Conservation (phyloP, 371 early-diverging fungal genomes). For the Mucor ambiguus region DNA sequence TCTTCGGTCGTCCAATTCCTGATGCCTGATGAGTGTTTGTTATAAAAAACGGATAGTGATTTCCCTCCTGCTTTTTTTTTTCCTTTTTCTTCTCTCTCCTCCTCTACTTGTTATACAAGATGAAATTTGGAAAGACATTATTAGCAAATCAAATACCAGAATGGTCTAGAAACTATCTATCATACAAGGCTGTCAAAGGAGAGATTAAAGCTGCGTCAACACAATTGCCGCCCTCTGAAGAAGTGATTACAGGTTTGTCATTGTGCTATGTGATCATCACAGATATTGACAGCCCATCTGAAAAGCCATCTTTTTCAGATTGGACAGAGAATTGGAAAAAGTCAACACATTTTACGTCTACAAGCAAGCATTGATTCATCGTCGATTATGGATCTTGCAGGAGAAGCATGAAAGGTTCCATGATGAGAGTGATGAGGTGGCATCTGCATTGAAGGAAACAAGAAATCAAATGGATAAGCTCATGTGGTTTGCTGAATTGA, state of each 20-base stretch:
- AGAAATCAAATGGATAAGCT: conserved; percentile 60
- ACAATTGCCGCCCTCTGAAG: conserved; percentile 37
- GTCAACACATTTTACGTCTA: conserved; percentile 66
- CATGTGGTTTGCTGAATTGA: conserved; percentile 68
- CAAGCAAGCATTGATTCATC: conserved; percentile 62
- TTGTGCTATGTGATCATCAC: background rate
- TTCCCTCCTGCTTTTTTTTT: background rate
- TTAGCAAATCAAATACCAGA: conserved; percentile 68
- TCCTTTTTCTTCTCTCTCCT: conserved; percentile 14
- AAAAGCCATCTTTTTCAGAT: conserved; percentile 60
- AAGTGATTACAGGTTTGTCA: conserved; percentile 44
- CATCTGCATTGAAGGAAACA: conserved; percentile 62
- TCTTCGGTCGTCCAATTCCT: conserved; percentile 2
- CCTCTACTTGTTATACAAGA: conserved; percentile 25
- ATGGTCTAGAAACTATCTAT: conserved; percentile 69
- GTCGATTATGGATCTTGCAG: conserved; percentile 62
- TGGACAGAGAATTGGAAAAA: conserved; percentile 73
- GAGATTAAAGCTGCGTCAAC: conserved; percentile 60
- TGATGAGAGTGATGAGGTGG: conserved; percentile 56
- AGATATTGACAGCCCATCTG: background rate
- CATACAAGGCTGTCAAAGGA: conserved; percentile 69
- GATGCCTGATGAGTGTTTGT: background rate
- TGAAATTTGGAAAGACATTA: conserved; percentile 79
- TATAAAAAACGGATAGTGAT: background rate
- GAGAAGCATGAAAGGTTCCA: conserved; percentile 53